Evolutionary conservation across 1,284 basidiomycete genomes (phyloP).

Genomic region (Melanopsichium pennsylvanicum): DNA sequence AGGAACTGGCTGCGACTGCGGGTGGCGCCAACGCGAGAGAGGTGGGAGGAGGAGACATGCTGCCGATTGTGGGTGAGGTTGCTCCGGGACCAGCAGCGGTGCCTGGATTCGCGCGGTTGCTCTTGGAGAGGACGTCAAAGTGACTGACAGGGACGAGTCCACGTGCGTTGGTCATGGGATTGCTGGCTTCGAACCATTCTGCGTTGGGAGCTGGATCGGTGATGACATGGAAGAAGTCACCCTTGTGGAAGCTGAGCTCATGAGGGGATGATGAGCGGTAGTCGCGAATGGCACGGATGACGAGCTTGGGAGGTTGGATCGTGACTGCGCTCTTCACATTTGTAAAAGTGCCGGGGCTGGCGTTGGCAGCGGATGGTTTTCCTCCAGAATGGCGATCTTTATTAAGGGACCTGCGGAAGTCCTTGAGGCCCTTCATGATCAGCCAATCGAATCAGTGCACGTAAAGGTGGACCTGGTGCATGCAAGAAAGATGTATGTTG

Average conservation of each 20-base stretch:
- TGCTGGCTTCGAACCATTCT: constrained; percentile 68
- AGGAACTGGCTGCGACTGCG: constrained; percentile 1
- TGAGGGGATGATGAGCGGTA: constrained; percentile 80
- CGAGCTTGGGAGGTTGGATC: constrained; percentile 82
- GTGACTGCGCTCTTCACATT: constrained; percentile 50
- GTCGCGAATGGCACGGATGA: constrained; percentile 82
- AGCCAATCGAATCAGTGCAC: too few relatives aligned
- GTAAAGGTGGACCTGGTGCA: too few relatives aligned
- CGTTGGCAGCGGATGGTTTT: constrained; percentile 22
- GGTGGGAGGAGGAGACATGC: constrained; percentile 26
- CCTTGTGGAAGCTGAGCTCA: constrained; percentile 88
- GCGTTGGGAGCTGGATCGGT: constrained; percentile 71
- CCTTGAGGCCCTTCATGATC: constrained; percentile 62
- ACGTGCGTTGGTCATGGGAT: constrained; percentile 87
- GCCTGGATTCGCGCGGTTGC: constrained; percentile 31
- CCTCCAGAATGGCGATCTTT: constrained; percentile 55
- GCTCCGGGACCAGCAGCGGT: constrained; percentile 33
- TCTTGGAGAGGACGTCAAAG: constrained; percentile 70
- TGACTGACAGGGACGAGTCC: constrained; percentile 89
- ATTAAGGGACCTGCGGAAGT: constrained; percentile 60
- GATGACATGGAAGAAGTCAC: constrained; percentile 97
- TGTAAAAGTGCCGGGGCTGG: constrained; percentile 30
- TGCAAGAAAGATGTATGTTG: too few relatives aligned
- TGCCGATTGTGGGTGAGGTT: constrained; percentile 30
- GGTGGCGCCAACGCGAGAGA: not conserved